phyloP scores from a whole-genome alignment of 768 basidiomycete species.

The Suillus clintonianus region DNA sequence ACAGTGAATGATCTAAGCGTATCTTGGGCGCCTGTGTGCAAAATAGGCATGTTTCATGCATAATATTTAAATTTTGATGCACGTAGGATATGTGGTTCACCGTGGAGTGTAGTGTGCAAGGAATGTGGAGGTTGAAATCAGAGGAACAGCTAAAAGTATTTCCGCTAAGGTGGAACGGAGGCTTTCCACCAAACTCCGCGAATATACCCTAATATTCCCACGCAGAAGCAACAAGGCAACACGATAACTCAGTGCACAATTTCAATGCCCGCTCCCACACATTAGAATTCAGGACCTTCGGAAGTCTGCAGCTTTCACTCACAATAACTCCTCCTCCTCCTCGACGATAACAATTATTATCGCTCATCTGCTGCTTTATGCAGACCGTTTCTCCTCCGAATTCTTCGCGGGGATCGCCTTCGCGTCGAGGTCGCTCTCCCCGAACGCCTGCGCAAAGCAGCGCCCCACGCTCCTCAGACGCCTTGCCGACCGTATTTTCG shows the following conservation, averaged over 20 bases:
- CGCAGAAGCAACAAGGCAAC: constrained; percentile 32
- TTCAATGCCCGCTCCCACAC: constrained; percentile 43
- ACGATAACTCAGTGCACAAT: constrained; percentile 42
- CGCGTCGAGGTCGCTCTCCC: constrained; percentile 65
- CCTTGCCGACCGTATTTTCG: constrained; percentile 52
- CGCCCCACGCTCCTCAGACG: constrained; percentile 40
- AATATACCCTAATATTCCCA: constrained; percentile 29
- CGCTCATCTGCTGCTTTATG: constrained; percentile 29
- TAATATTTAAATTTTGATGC: background rate
- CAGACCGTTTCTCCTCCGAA: constrained; percentile 47
- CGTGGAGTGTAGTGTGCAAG: background rate
- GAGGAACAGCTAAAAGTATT: background rate
- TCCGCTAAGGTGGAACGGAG: constrained; percentile 26
- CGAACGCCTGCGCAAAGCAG: constrained; percentile 49
- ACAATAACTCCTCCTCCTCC: constrained; percentile 14
- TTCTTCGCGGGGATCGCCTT: constrained; percentile 58
- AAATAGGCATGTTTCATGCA: background rate
- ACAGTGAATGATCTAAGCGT: constrained; percentile 3
- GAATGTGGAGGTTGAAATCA: background rate
- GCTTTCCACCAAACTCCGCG: constrained; percentile 36
- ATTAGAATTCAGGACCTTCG: constrained; percentile 25
- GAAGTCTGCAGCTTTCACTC: constrained; percentile 19
- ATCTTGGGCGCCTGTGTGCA: constrained; percentile 1
- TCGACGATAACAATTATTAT: constrained; percentile 6
- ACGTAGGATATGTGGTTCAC: background rate